Base-by-base conservation (phyloP, 2,329 filamentous ascomycete species). In the Phialemonium atrogriseum region DNA sequence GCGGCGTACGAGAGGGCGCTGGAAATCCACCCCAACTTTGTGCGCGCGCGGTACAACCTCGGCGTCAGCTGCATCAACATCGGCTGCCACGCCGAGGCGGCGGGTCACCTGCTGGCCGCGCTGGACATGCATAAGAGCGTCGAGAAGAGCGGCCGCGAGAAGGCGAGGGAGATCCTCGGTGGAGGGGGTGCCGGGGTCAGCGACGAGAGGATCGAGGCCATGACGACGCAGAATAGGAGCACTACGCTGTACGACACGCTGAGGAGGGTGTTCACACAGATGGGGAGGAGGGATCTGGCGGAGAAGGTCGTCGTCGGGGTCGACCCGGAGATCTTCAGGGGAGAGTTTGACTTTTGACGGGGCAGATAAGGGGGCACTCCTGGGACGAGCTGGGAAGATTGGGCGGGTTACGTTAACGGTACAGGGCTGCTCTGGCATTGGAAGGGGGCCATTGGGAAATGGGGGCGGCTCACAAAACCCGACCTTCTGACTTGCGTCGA, bases 21-120 rank as follows among this genome's bases (percentile, higher is more conserved):
- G 7, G 81, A 79, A 25, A 74, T 95, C 38, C 83, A 88, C 35
- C 85, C 89, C 33, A 98, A 98, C 64, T 98, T 98, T 53, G 93
- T 98, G 12, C 84, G 91, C 36, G 91, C 91, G 3, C 75, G 91
- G 26, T 98, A 98, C 66, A 98, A 98, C 59, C 75, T 98, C 2
- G 91, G 91, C 27, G 91, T 96, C 8, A 85, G 78, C 37, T 96
- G 91, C 58, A 96, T 98, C 58, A 96, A 96, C 60, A 94, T 96
- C 46, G 88, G 88, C 33, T 95, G 89, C 59, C 88, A 87, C 55
- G 81, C 84, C 11, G 85, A 96, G 61, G 91, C 91, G 0, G 91
- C 91, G 3, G 82, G 86, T 38, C 91, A 98, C 60, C 73, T 98
- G 35, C 73, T 98, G 10, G 85, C 88, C 4, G 89, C 91, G 1